Evolutionary conservation across 2,329 filamentous ascomycete species (phyloP), one percentile per base, ranked within the genome.

Genomic region (Pestalotiopsis fici): DNA sequence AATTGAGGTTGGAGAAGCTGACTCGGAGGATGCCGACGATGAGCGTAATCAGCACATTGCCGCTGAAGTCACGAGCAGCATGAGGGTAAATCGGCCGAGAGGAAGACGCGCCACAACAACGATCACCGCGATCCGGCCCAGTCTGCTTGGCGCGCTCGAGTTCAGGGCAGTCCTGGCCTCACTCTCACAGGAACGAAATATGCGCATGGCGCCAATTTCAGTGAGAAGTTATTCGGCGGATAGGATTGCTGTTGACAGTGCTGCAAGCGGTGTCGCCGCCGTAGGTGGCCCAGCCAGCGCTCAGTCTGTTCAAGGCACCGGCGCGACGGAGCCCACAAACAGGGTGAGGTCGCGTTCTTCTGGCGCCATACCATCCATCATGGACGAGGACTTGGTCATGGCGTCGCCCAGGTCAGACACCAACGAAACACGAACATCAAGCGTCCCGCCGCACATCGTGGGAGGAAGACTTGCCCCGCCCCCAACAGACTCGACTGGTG

Each of bases 131-230:
- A 98, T 99, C 69, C 88, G 96, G 56, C 95, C 96, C 1, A 98
- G 96, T 82, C 83, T 99, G 59, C 91, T 99, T 3, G 96, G 96
- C 56, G 96, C 93, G 9, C 84, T 99, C 67, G 96, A 99, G 79
- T 99, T 99, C 74, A 88, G 95, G 73, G 95, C 95, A 2, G 91
- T 97, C 3, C 83, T 99, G 59, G 91, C 93, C n/a, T 94, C 94
- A 2, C 81, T 99, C 66, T 91, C 97, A 74, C 92, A 90, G 71
- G 93, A 94, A 66, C 89, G 93, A 74, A 96, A 93, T 70, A 88
- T 93, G 28, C 89, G 90, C 72, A 86, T 92, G 21, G 87, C 90
- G 56, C 87, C 90, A 2, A 90, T 97, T 69, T 86, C 90, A 70
- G 80, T 89, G 27, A 87, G 92, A 68, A 88, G 91, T 73, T 91